Evolutionary conservation across 108 stramenopile species (phyloP), one percentile per base, ranked within the genome.

Genomic region (Skeletonema marinoi): DNA sequence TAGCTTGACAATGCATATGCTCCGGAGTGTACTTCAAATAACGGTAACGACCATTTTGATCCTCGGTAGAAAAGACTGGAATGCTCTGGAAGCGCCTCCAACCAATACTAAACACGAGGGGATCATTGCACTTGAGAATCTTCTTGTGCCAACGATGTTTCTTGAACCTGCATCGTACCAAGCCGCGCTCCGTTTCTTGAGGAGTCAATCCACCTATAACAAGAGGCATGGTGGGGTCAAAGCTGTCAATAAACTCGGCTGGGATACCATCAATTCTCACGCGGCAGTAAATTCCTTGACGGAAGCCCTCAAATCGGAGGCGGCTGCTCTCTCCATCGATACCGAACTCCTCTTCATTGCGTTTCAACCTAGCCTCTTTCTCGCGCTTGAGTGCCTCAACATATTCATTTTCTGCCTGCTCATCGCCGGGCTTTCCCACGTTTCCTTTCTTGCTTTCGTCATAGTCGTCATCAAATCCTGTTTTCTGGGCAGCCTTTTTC

Each of bases 1-100:
- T 94, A 35, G 91, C 94, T 66, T 90, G 88, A 79, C 99, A 99
- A 81, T 99, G 99, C 99, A 99, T 98, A 91, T 98, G 97, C 87
- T 99, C 97, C 14, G 98, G 98, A 10, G 99, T 98, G 88, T 99
- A 99, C 85, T 99, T 99, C 59, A 99, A 83, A 80, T 94, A 97
- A 29, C 96, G 86, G 87, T 95, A 79, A 56, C 97, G 78, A 39
- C 90, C 90, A 69, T 92, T 92, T 21, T 88, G 82, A 75, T 97
- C 94, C 73, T 93, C 91, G 3, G 89, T 88, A 36, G 88, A 86
- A 66, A 87, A 95, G 6, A 96, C 85, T 19, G 98, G 98, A 59
- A 96, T 90, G 65, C 88, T 91, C 74, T 99, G 98, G 74, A 99
- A 99, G 13, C 99, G 89, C 50, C 99, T 84, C 99, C 99, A 99